These are phyloP conservation scores for Venturia asperata DNA, from an alignment of 2,329 filamentous ascomycete genomes.

Conservation along the genomic window DNA sequence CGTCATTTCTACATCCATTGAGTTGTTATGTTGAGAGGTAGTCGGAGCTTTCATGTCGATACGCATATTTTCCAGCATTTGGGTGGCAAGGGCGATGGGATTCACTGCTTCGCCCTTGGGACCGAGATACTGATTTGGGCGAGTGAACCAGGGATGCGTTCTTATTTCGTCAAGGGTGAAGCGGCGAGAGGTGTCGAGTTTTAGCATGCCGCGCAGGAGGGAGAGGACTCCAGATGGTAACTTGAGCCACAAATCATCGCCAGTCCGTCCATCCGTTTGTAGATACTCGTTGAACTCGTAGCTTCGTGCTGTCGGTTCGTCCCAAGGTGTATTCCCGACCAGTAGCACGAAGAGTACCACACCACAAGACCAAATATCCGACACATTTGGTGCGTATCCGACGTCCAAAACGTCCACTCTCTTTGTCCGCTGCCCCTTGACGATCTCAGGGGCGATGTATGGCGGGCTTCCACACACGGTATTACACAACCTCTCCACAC, in stretches of 20 bases:
- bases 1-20: slow-evolving; percentile 62
- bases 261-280: slow-evolving; percentile 68
- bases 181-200: slow-evolving; percentile 62
- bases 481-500: slow-evolving; percentile 69
- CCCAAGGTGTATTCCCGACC: slow-evolving; percentile 96
- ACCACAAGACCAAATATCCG: slow-evolving; percentile 95
- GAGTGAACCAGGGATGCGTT: slow-evolving; percentile 90
- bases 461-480: slow-evolving; percentile 94
- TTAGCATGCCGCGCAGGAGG: slow-evolving; percentile 88
- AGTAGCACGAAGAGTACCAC: slow-evolving; percentile 95
- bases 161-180: slow-evolving; percentile 84
- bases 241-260: slow-evolving; percentile 77
- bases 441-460: slow-evolving; percentile 93
- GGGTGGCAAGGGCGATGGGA: slow-evolving; percentile 78
- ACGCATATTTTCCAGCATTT: slow-evolving; percentile 84
- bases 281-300: slow-evolving; percentile 90
- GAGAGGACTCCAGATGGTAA: slow-evolving; percentile 69
- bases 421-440: slow-evolving; percentile 43
- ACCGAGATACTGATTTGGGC: slow-evolving; percentile 69
- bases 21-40: slow-evolving; percentile 44
- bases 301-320: slow-evolving; percentile 76
- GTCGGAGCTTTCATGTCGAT: slow-evolving; percentile 75
- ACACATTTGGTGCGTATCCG: slow-evolving; percentile 69
- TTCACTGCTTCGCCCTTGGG: slow-evolving; percentile 68
- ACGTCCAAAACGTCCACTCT: slow-evolving; percentile 42